Conservation (phyloP, 2,329 filamentous ascomycete species). For the Esteya vermicola region DNA sequence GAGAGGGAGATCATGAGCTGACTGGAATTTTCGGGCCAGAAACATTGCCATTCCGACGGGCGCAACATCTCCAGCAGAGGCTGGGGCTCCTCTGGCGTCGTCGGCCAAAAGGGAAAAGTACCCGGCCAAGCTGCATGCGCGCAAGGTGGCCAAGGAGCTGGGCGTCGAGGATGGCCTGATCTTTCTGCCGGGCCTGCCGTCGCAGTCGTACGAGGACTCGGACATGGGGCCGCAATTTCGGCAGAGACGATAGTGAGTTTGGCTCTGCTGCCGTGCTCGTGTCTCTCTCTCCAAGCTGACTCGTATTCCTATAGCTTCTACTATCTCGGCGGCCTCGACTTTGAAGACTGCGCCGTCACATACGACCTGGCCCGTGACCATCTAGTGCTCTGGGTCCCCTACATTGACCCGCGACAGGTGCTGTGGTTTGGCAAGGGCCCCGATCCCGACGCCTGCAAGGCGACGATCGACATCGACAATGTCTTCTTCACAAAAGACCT, state of each 20-base stretch:
- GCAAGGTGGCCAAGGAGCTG: constrained; percentile 38
- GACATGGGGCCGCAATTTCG: constrained; percentile 41
- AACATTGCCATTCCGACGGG: no score
- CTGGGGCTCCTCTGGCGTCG: neutral
- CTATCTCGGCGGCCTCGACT: constrained; percentile 40
- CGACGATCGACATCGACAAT: constrained; percentile 53
- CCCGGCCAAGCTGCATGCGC: constrained; percentile 38
- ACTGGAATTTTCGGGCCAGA: neutral
- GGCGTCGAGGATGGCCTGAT: constrained; percentile 35
- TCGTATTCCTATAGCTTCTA: constrained; percentile 32
- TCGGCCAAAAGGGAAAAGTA: neutral
- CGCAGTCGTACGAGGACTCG: constrained; percentile 40
- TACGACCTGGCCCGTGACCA: constrained; percentile 45
- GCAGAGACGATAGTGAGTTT: constrained; percentile 41
- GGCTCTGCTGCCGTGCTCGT: neutral
- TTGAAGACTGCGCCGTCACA: constrained; percentile 39
- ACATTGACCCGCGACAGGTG: constrained; percentile 44
- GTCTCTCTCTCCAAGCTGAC: neutral
- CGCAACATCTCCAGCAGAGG: constrained; percentile 1
- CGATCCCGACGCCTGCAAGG: constrained; percentile 44
- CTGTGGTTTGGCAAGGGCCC: constrained; percentile 53
- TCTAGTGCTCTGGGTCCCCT: constrained; percentile 61
- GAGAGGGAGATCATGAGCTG: neutral
- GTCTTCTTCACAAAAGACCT: constrained; percentile 44
- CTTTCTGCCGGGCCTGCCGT: constrained; percentile 38